Conservation (phyloP, 2,329 filamentous ascomycete genomes). For the Diatrype stigma region DNA sequence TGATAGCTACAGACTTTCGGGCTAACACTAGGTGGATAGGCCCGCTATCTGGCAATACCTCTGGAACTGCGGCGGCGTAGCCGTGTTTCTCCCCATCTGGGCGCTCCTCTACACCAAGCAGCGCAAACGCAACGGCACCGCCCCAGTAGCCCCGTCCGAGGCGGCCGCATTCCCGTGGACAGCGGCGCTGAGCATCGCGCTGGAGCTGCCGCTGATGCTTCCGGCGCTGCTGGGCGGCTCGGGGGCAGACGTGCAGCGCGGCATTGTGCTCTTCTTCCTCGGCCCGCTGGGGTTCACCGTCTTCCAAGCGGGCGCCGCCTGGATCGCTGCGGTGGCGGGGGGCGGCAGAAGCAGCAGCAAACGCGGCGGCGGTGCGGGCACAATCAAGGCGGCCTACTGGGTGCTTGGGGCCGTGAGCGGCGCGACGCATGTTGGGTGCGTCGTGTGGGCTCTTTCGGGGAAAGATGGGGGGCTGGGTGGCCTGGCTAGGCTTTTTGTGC, state of each 20-base stretch:
- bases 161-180: conserved; percentile 3
- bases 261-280: conserved; percentile 2
- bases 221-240: conserved; percentile 1
- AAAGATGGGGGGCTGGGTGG: too few relatives aligned
- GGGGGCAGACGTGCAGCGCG: neutral
- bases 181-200: conserved; percentile 1
- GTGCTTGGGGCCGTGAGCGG: conserved; percentile 2
- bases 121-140: neutral
- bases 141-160: conserved; percentile 1
- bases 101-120: conserved; percentile 1
- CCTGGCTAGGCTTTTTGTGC: conserved; percentile 2
- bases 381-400: conserved; percentile 2
- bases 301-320: conserved; percentile 3
- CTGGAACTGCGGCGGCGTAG: conserved; percentile 3
- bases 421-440: conserved; percentile 1
- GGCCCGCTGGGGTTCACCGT: neutral
- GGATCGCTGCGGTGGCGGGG: neutral
- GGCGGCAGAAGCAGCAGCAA: too few relatives aligned
- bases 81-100: conserved; percentile 6
- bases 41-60: conserved; percentile 4
- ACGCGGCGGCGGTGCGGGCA: too few relatives aligned
- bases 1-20: neutral
- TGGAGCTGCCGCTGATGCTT: conserved; percentile 2
- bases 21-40: conserved; percentile 1
- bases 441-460: conserved; percentile 1